Evolutionary conservation across 352 stramenopile genomes (phyloP).

Genomic region (Halophytophthora polymorphica): DNA sequence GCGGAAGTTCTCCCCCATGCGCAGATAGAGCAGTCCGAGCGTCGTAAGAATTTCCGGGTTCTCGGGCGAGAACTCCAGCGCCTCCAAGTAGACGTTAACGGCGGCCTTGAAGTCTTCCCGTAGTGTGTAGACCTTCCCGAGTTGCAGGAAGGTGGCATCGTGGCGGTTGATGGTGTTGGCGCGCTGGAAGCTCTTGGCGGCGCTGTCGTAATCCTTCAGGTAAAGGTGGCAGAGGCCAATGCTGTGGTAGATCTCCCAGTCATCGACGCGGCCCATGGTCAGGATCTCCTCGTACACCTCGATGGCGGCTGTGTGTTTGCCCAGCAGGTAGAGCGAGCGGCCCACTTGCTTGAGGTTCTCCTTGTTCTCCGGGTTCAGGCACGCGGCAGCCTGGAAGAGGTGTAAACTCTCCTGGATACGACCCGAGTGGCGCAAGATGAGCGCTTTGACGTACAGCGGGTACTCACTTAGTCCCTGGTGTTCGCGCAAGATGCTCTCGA

Average conservation of each 20-base stretch:
- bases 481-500: slow-evolving; percentile 85
- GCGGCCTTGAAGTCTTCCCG: slow-evolving; percentile 85
- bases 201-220: slow-evolving; percentile 88
- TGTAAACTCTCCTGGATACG: slow-evolving; percentile 89
- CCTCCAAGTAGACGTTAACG: slow-evolving; percentile 89
- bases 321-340: slow-evolving; percentile 75
- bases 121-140: slow-evolving; percentile 86
- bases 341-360: slow-evolving; percentile 91
- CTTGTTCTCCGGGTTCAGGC: slow-evolving; percentile 90
- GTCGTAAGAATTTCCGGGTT: slow-evolving; percentile 91
- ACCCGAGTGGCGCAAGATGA: slow-evolving; percentile 88
- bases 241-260: slow-evolving; percentile 93
- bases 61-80: slow-evolving; percentile 92
- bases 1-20: slow-evolving; percentile 87
- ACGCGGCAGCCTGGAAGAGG: slow-evolving; percentile 91
- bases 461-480: slow-evolving; percentile 90
- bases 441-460: slow-evolving; percentile 89
- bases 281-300: slow-evolving; percentile 91
- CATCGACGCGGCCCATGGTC: slow-evolving; percentile 71
- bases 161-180: slow-evolving; percentile 91
- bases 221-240: slow-evolving; percentile 91
- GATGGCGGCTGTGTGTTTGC: slow-evolving; percentile 89
- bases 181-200: slow-evolving; percentile 85
- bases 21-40: slow-evolving; percentile 88
- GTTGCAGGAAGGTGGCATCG: slow-evolving; percentile 90